Base-by-base conservation (phyloP, 768 basidiomycete species). In the Phlebiopsis gigantea region DNA sequence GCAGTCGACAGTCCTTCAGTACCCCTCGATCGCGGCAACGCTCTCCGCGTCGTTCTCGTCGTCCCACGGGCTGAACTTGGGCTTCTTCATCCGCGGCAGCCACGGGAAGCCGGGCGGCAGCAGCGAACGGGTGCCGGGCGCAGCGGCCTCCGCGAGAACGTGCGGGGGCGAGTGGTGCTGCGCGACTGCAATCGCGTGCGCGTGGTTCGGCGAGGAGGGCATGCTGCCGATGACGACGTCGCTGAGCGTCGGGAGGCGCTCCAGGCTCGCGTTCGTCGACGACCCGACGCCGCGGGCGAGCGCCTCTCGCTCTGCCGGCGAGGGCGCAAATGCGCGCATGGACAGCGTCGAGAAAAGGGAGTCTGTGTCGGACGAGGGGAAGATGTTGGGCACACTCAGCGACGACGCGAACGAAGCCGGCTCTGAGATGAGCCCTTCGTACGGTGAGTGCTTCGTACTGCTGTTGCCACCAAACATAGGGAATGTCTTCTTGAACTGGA, bases 241-340 rank as follows among this genome's bases (percentile, higher is more conserved):
- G 62, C 85, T 86, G 57, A 90, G 74, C 70, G 86, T 89, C 22
- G 89, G 87, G 55, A 91, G 76, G 31, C 85, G 81, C 70, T 91
- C 89, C 26, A 89, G 77, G 66, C 87, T 90, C 53, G 82, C 76
- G 70, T 89, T 90, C 46, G 83, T 78, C 57, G 85, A 85, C 15
- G 85, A 81, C 46, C 87, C 85, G 14, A 93, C 71, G n/a, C 81
- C 88, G 52, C 90, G 85, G 62, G 88, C 84, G 29, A 94, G 78
- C 50, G 80, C 90, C 71, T 91, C 87, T 43, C 91, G 88, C 77
- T 94, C 91, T 60, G 85, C 90, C 53, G 86, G 88, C 60, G 90
- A 93, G 29, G 90, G 91, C 31, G 89, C 90, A 69, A 94, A 94
- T 17, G 90, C 91, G 65, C 88, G 89, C 56, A 90, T 69, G n/a